These are phyloP conservation scores for Cadophora luteo-olivacea DNA, from an alignment of 2,329 filamentous ascomycete species.

Conservation along the genomic window DNA sequence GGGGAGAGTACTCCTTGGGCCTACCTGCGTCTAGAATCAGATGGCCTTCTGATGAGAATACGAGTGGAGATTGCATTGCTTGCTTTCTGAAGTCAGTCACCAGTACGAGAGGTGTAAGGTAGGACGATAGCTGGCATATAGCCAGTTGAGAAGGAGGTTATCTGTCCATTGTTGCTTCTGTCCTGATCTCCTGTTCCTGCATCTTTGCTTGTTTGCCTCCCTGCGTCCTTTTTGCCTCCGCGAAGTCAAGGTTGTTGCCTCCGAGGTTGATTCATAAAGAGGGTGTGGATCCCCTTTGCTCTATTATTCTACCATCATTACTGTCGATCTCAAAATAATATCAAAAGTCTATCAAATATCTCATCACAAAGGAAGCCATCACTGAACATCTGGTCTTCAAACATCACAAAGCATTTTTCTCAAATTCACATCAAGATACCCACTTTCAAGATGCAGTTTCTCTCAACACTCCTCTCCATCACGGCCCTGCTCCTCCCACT, in stretches of 20 bases:
- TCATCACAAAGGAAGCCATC: not conserved
- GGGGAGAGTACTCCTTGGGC: not conserved
- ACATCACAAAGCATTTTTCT: not conserved
- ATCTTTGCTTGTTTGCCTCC: not conserved
- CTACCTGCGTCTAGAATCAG: not conserved
- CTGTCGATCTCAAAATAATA: not conserved
- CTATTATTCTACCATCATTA: not conserved
- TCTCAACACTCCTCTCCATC: constrained; percentile 23
- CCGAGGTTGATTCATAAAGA: constrained; percentile 10
- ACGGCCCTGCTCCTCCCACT: constrained; percentile 23
- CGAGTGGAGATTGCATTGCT: not conserved
- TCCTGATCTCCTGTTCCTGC: constrained; percentile 9
- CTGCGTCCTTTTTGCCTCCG: not conserved
- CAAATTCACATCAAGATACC: not conserved
- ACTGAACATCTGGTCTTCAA: not conserved
- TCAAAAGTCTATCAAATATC: not conserved
- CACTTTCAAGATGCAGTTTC: constrained; percentile 26
- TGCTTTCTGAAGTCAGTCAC: not conserved
- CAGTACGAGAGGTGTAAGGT: not conserved
- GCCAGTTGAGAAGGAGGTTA: constrained; percentile 3
- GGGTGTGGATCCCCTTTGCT: not conserved
- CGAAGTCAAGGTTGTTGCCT: not conserved
- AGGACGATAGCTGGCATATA: constrained; percentile 7
- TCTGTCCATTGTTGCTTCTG: not conserved
- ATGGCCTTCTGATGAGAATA: not conserved